Evolutionary conservation across 305 asterid genomes (phyloP).

Genomic region (Fraxinus nigra): DNA sequence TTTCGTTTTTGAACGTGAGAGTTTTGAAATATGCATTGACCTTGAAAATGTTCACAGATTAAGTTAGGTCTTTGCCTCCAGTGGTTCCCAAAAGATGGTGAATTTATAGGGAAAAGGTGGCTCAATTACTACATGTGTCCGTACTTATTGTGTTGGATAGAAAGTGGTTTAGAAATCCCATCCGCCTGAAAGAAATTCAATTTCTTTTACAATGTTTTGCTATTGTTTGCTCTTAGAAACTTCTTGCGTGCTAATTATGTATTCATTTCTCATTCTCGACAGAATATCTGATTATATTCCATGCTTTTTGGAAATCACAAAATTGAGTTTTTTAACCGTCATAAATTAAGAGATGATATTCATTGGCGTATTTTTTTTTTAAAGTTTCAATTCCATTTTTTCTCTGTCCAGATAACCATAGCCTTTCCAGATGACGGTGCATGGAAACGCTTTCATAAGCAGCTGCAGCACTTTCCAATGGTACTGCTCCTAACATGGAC

Average conservation of each 20-base stretch:
- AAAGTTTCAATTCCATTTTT: constrained; percentile 5
- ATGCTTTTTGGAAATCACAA: neutral
- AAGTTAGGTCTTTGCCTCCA: neutral
- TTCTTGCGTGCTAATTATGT: neutral
- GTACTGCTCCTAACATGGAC: constrained; percentile 38
- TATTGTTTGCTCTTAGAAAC: neutral
- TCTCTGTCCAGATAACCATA: constrained; percentile 62
- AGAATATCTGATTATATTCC: neutral
- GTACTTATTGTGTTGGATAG: neutral
- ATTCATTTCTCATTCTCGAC: neutral
- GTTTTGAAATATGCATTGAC: neutral
- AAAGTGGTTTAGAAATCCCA: neutral
- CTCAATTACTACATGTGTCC: neutral
- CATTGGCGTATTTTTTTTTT: neutral
- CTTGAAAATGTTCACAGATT: neutral
- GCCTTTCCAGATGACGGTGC: constrained; percentile 99
- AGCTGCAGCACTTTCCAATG: constrained; percentile 96
- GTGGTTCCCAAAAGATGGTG: neutral
- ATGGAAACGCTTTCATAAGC: constrained; percentile 98
- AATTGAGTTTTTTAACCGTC: neutral
- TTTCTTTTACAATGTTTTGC: neutral
- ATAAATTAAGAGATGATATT: neutral
- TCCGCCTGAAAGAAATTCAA: neutral
- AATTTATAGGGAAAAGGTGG: neutral
- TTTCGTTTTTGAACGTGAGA: neutral